Conservation (phyloP, 495 filamentous ascomycete genomes). For the Mytilinidion resinicola region DNA sequence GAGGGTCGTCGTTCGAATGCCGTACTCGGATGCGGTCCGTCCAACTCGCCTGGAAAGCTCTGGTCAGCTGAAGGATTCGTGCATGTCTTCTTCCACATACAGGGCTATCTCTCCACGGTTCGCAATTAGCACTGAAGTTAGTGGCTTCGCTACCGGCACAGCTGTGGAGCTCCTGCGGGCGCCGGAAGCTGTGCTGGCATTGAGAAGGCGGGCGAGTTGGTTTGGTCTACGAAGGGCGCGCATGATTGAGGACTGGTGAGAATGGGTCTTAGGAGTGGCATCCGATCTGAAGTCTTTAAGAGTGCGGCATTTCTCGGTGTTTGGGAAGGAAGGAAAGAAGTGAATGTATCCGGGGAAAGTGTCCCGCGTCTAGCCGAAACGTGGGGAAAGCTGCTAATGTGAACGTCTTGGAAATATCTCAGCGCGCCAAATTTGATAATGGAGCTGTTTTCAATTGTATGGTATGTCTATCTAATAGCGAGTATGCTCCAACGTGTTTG, state of each 20-base stretch:
- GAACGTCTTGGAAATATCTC: no score
- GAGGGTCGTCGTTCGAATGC: constrained; percentile 88
- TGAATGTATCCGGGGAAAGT: no score
- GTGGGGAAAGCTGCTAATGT: no score
- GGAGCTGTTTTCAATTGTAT: no score
- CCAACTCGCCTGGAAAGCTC: constrained; percentile 60
- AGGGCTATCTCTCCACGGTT: constrained; percentile 97
- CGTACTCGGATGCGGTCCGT: constrained; percentile 76
- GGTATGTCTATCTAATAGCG: no score
- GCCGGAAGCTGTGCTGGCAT: constrained; percentile 6
- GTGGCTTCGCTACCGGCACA: constrained; percentile 39
- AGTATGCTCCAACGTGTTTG: no score
- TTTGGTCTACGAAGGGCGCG: constrained; percentile 20
- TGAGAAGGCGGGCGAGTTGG: constrained; percentile 19
- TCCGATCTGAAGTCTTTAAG: not conserved
- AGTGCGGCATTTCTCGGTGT: not conserved
- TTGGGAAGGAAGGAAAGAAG: no score
- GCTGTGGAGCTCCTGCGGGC: constrained; percentile 17
- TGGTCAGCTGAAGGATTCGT: not conserved
- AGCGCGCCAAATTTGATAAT: no score
- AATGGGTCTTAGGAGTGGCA: not conserved
- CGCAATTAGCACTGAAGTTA: constrained; percentile 87
- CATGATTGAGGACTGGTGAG: constrained; percentile 4
- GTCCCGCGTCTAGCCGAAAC: no score
- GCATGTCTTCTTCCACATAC: constrained; percentile 35